Percentiles rank a stretch among this genome's conserved stretches.
Conservation (phyloP, 331 rosid species). For the Ulmus americana region DNA sequence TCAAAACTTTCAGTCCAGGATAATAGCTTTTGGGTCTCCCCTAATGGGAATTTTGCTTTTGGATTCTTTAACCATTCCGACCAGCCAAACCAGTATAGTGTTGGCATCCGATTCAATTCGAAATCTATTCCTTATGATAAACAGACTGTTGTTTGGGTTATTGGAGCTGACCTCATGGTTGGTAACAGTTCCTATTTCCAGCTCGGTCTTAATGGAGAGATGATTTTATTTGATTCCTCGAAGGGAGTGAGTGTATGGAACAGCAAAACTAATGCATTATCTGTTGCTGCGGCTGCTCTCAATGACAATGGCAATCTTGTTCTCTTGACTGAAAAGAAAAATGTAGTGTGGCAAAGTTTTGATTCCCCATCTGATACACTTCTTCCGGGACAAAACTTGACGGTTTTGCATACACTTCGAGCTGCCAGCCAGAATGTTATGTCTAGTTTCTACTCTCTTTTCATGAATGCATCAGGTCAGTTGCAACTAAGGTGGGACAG, state of each 20-base stretch:
- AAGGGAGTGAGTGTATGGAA: constrained; percentile 41
- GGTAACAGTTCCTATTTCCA: constrained; percentile 53
- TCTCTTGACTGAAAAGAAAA: constrained; percentile 36
- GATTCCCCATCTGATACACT: constrained; percentile 63
- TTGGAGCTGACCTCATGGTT: constrained; percentile 49
- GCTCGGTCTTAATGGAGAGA: constrained; percentile 49
- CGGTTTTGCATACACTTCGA: constrained; percentile 41
- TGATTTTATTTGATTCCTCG: constrained; percentile 49
- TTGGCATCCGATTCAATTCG: constrained; percentile 64
- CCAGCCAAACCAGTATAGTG: constrained; percentile 47
- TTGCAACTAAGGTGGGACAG: constrained; percentile 69
- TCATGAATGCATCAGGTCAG: constrained; percentile 56
- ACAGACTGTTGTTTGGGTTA: constrained; percentile 61
- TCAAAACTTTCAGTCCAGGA: constrained; percentile 54
- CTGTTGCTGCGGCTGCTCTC: constrained; percentile 53
- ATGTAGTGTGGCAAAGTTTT: constrained; percentile 70
- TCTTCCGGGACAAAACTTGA: constrained; percentile 68
- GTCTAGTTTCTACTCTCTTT: constrained; percentile 65
- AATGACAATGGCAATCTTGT: constrained; percentile 63
- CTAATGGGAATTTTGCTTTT: constrained; percentile 66
- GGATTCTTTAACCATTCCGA: constrained; percentile 52
- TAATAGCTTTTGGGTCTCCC: constrained; percentile 53
- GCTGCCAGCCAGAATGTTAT: constrained; percentile 40
- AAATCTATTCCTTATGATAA: constrained; percentile 44
- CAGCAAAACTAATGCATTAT: constrained; percentile 37